phyloP scores from a whole-genome alignment of 1,139 yeast genomes.

The Yamadazyma atlantica region DNA sequence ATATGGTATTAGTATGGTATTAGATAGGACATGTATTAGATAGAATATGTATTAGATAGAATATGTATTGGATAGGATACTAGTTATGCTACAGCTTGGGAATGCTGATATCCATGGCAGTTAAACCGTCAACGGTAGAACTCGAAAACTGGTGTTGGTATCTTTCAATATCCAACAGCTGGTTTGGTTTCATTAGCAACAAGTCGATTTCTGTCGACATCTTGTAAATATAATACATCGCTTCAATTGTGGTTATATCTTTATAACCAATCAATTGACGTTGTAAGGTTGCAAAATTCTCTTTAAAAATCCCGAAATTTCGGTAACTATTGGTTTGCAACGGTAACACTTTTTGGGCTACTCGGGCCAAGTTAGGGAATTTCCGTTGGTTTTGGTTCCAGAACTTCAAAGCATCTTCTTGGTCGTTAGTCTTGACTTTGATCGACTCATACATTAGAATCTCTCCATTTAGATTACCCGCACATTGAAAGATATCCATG shows the following conservation, averaged over 20 bases:
- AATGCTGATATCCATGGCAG: constrained; percentile 1
- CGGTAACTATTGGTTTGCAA: constrained; percentile 20
- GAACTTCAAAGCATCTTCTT: constrained; percentile 14
- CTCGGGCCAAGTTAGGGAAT: constrained; percentile 17
- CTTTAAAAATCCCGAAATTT: constrained; percentile 16
- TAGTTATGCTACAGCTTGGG: too few species aligned
- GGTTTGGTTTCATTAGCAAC: constrained; percentile 10
- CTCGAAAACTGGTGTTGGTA: too few species aligned
- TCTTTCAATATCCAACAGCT: neutral
- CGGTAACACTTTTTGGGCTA: constrained; percentile 18
- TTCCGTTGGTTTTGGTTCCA: constrained; percentile 20
- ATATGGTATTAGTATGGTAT: too few species aligned
- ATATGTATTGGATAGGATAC: too few species aligned
- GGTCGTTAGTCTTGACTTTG: constrained; percentile 11
- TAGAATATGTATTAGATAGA: too few species aligned
- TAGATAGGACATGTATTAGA: too few species aligned
- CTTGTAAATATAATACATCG: constrained; percentile 20
- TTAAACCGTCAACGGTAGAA: too few species aligned
- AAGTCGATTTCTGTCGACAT: constrained; percentile 22
- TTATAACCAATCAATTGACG: constrained; percentile 4
- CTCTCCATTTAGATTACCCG: constrained; percentile 27
- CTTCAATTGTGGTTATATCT: constrained; percentile 18
- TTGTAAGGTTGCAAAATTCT: neutral
- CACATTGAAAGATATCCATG: constrained; percentile 27
- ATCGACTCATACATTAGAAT: constrained; percentile 26